These are phyloP conservation scores for Wickerhamomyces chambardii DNA, from an alignment of 805 yeast genomes.

Conservation along the genomic window DNA sequence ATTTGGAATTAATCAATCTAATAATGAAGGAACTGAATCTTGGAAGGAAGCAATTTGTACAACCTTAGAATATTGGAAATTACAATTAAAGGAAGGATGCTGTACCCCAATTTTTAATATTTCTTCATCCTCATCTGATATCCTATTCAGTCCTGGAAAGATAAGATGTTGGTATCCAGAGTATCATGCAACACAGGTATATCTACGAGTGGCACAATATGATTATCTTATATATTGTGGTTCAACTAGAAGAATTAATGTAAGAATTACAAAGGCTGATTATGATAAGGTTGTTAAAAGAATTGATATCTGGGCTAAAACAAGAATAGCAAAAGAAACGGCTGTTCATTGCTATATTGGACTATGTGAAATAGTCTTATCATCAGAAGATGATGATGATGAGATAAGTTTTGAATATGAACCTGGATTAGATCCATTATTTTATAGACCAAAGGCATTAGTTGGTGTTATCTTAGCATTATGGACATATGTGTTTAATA, in stretches of 20 bases:
- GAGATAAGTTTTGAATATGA: constrained; percentile 7
- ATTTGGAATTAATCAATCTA: too few relatives aligned
- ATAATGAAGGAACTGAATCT: constrained; percentile 1
- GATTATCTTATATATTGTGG: constrained; percentile 63
- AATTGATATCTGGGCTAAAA: constrained; percentile 35
- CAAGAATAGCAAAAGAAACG: constrained; percentile 29
- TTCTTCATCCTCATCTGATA: too few relatives aligned
- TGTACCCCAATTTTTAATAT: not conserved
- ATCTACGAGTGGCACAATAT: constrained; percentile 47
- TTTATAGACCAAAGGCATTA: constrained; percentile 19
- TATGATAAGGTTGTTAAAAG: constrained; percentile 29
- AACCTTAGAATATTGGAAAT: constrained; percentile 57
- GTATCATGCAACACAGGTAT: constrained; percentile 51
- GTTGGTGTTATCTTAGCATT: constrained; percentile 20
- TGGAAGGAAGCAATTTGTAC: constrained; percentile 65
- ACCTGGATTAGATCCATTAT: constrained; percentile 19
- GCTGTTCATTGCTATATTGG: constrained; percentile 41
- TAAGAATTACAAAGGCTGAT: constrained; percentile 31
- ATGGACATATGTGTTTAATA: constrained; percentile 33
- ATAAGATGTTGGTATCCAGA: constrained; percentile 35
- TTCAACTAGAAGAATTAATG: constrained; percentile 54
- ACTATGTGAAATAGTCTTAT: constrained; percentile 40
- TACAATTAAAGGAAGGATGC: not conserved
- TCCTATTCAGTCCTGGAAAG: too few relatives aligned
- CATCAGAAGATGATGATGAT: too few relatives aligned